These are phyloP conservation scores for Amylocystis lapponica DNA, from an alignment of 768 basidiomycete genomes.

Conservation along the genomic window DNA sequence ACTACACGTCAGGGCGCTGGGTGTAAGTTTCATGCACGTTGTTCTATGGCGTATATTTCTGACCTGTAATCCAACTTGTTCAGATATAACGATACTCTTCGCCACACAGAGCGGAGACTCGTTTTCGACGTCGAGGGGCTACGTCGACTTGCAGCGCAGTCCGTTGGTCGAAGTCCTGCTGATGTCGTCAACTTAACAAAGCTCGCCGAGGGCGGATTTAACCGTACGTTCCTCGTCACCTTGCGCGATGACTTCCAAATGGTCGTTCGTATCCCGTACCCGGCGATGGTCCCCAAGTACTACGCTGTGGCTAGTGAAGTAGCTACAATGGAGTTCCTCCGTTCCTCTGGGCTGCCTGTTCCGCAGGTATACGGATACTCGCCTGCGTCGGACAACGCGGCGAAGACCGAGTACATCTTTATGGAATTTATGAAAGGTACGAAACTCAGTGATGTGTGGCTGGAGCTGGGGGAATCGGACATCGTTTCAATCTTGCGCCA, in stretches of 20 bases:
- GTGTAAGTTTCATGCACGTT: slow-evolving; percentile 16
- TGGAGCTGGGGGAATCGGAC: slow-evolving; percentile 30
- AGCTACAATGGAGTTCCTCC: slow-evolving; percentile 24
- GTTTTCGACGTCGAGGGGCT: slow-evolving; percentile 37
- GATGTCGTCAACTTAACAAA: slow-evolving; percentile 34
- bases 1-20: slow-evolving; percentile 23
- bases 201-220: slow-evolving; percentile 37
- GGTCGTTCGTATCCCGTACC: slow-evolving; percentile 26
- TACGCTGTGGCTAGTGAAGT: slow-evolving; percentile 27
- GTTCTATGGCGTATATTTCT: slow-evolving; percentile 8
- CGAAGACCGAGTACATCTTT: slow-evolving; percentile 24
- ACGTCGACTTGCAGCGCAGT: slow-evolving; percentile 39
- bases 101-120: slow-evolving; percentile 38
- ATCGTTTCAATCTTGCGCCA: slow-evolving; percentile 39
- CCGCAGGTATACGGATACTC: slow-evolving; percentile 29
- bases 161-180: slow-evolving; percentile 29
- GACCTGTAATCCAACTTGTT: slow-evolving; percentile 4
- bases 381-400: slow-evolving; percentile 21
- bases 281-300: slow-evolving; percentile 19
- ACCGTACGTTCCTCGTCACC: slow-evolving; percentile 27
- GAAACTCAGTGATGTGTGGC: slow-evolving; percentile 37
- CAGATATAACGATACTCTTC: slow-evolving; percentile 31
- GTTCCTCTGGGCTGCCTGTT: slow-evolving; percentile 23
- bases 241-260: slow-evolving; percentile 18
- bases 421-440: slow-evolving; percentile 32